Evolutionary conservation across 768 basidiomycete species (phyloP), one percentile per base, ranked within the genome.

Genomic region (Lentinula raphanica): DNA sequence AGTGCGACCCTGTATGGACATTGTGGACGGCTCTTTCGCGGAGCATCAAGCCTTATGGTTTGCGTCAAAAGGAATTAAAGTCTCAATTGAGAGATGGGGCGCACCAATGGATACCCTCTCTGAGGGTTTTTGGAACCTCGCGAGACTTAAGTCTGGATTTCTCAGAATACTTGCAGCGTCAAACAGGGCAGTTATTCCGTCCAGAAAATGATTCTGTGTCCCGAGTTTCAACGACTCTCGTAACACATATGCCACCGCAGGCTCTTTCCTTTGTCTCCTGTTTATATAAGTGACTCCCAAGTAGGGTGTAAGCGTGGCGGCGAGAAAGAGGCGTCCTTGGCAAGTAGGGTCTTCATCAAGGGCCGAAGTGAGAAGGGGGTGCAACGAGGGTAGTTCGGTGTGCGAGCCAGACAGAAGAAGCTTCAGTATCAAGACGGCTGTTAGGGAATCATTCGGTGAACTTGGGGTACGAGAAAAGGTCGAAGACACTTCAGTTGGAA

Each of bases 191-290:
- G 88, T 89, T 44, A 90, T 82, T 19, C 89, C 92, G 65, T 88
- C 89, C 17, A 90, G 71, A 61, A 83, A 91, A 65, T 90, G 86
- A 60, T 88, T 84, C 64, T 89, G 87, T 19, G 79, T 77, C 9
- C 92, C 91, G 27, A 93, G 77, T 69, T 95, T 98, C 58, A 97
- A 71, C 5, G 90, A 90, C 48, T 96, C 91, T 49, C 89, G 81
- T 32, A 98, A 79, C 28, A 87, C 85, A 29, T 83, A 82, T 55
- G 90, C 86, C 5, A 87, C 78, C 0, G 84, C 81, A 6, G 79
- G 75, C 9, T 80, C 73, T 0, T 67, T 66, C 63, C 83, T 90
- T 46, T 84, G 82, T 69, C 92, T 94, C 59, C 77, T 74, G 61
- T 88, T 85, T 15, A 61, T 66, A 65, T 85, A 90, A 3, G 78